These are phyloP conservation scores for Golubevia sp. DNA, from an alignment of 1,284 basidiomycete genomes.

Conservation along the genomic window DNA sequence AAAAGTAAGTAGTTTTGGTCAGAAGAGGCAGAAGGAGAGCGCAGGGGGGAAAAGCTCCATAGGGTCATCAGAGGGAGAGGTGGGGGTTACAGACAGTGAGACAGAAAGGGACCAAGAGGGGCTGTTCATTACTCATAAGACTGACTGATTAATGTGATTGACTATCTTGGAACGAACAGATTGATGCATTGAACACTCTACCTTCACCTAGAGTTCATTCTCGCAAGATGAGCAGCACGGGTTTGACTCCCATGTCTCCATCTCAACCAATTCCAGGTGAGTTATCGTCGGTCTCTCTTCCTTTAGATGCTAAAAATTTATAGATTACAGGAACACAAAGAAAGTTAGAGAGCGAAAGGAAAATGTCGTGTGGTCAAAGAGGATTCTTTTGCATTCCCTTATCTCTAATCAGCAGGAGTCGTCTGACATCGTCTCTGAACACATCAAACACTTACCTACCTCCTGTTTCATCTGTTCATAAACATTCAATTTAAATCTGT, in stretches of 20 bases:
- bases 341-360: too few relatives aligned
- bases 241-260: conserved; percentile 25
- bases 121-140: background rate
- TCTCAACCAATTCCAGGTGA: too few relatives aligned
- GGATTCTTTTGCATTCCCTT: too few relatives aligned
- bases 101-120: background rate
- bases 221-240: conserved; percentile 26
- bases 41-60: conserved; percentile 29
- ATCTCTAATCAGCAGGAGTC: too few relatives aligned
- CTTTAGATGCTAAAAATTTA: too few relatives aligned
- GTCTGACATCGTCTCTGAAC: too few relatives aligned
- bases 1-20: conserved; percentile 21
- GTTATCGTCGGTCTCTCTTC: too few relatives aligned
- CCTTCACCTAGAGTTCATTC: conserved; percentile 11
- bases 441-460: too few relatives aligned
- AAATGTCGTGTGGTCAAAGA: too few relatives aligned
- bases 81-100: background rate
- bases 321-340: too few relatives aligned
- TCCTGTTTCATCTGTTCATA: conserved; percentile 25
- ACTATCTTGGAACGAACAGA: background rate
- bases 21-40: background rate
- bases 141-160: background rate
- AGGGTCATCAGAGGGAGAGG: conserved; percentile 7
- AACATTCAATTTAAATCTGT: conserved; percentile 18
- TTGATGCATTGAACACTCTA: background rate